phyloP scores from a whole-genome alignment of 768 basidiomycete species.

The Pleurotus ostreatus region DNA sequence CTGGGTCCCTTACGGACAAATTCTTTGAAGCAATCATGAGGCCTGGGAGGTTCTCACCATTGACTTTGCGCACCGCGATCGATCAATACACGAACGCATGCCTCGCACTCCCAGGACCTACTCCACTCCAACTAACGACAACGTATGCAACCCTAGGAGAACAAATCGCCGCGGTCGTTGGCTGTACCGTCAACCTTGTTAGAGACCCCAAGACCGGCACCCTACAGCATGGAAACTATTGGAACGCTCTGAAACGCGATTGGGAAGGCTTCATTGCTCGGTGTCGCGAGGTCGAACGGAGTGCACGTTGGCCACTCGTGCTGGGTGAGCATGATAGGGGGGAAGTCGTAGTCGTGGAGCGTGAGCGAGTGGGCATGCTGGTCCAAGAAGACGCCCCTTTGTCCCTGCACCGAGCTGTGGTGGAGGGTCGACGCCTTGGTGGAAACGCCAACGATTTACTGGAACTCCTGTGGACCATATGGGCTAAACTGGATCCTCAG shows the following conservation, averaged over 20 bases:
- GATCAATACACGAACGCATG: constrained; percentile 77
- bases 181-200: constrained; percentile 74
- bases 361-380: constrained; percentile 69
- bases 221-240: constrained; percentile 72
- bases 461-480: constrained; percentile 59
- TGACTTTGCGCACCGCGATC: constrained; percentile 79
- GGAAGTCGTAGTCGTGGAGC: constrained; percentile 63
- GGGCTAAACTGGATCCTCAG: constrained; percentile 55
- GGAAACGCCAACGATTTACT: constrained; percentile 57
- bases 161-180: constrained; percentile 81
- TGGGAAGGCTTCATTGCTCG: constrained; percentile 96
- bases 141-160: constrained; percentile 67
- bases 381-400: constrained; percentile 68
- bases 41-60: constrained; percentile 82
- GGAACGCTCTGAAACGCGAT: constrained; percentile 82
- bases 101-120: constrained; percentile 57
- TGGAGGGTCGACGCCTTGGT: constrained; percentile 32
- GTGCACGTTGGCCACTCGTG: constrained; percentile 75
- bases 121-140: constrained; percentile 52
- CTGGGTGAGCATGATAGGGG: constrained; percentile 43
- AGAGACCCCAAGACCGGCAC: constrained; percentile 77
- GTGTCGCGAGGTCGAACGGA: constrained; percentile 86
- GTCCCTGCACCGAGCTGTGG: constrained; percentile 47
- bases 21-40: constrained; percentile 82
- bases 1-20: constrained; percentile 70